Evolutionary conservation across 495 filamentous ascomycete species (phyloP).

Genomic region (Neurospora sp.): DNA sequence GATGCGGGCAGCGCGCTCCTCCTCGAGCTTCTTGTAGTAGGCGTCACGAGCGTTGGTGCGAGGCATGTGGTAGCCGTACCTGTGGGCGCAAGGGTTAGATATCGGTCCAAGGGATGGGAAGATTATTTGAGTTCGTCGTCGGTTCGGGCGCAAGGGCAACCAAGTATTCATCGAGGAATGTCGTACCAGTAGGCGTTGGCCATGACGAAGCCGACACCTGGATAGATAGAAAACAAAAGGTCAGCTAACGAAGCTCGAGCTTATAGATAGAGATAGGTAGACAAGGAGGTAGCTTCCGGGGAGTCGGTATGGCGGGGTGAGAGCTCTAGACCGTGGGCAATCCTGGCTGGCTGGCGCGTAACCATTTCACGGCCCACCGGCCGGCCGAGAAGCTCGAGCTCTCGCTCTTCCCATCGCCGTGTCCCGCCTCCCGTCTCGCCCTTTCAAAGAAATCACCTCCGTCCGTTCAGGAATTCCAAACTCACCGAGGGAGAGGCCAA

Average conservation of each 20-base stretch:
- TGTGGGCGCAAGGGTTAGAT: constrained; percentile 16
- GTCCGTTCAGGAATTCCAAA: neutral
- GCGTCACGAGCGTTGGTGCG: constrained; percentile 39
- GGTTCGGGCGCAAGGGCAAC: neutral
- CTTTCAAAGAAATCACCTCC: neutral
- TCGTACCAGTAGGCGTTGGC: constrained; percentile 39
- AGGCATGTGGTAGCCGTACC: constrained; percentile 45
- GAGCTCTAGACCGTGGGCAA: neutral
- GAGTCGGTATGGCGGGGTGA: neutral
- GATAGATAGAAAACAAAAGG: neutral
- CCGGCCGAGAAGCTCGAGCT: neutral
- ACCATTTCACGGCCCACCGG: neutral
- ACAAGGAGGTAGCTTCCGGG: neutral
- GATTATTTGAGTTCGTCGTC: neutral
- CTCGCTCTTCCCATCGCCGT: neutral
- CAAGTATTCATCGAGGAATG: constrained; percentile 3
- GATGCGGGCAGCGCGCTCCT: constrained; percentile 29
- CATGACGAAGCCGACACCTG: constrained; percentile 35
- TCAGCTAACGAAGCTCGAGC: constrained; percentile 1
- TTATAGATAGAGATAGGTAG: neutral
- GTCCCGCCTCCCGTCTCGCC: neutral
- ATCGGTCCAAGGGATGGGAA: neutral
- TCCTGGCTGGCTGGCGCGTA: neutral
- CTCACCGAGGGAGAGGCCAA: constrained; percentile 35
- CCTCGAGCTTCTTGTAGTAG: constrained; percentile 39